Conservation (phyloP, 768 basidiomycete genomes). For the Austroboletus eburneus region DNA sequence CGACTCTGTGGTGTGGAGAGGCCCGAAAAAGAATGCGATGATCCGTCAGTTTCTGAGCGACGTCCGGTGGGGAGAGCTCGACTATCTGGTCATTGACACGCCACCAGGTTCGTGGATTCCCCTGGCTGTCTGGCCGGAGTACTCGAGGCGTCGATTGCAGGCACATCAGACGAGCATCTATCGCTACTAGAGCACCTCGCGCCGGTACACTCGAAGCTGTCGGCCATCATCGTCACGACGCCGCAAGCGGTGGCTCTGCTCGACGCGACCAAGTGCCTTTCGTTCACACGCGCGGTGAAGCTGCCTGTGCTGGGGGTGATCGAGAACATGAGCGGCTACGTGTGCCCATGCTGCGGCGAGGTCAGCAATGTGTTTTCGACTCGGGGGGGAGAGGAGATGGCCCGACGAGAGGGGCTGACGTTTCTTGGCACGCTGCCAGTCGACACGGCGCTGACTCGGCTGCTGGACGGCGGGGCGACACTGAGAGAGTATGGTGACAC, state of each 20-base stretch:
- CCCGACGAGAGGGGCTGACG: constrained; percentile 59
- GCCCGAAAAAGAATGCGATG: constrained; percentile 99
- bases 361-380: constrained; percentile 92
- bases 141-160: constrained; percentile 38
- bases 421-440: constrained; percentile 92
- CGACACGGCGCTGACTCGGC: constrained; percentile 82
- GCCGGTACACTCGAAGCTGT: constrained; percentile 72
- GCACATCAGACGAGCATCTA: constrained; percentile 98
- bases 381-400: constrained; percentile 90
- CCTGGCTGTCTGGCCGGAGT: constrained; percentile 1
- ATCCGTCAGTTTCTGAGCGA: constrained; percentile 93
- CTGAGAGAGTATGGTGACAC: constrained; percentile 63
- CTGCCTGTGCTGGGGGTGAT: constrained; percentile 88
- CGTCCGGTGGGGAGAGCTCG: constrained; percentile 92
- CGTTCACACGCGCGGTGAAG: constrained; percentile 85
- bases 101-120: constrained; percentile 73
- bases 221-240: constrained; percentile 91
- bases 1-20: constrained; percentile 96
- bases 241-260: constrained; percentile 95
- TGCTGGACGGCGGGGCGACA: constrained; percentile 80
- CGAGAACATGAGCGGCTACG: constrained; percentile 99
- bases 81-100: constrained; percentile 92
- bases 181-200: constrained; percentile 92
- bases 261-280: constrained; percentile 94
- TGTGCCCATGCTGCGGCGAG: constrained; percentile 96